Evolutionary conservation across 345 rosid genomes (phyloP), one percentile per base, ranked within the genome.

Genomic region (Aquilaria malaccensis): DNA sequence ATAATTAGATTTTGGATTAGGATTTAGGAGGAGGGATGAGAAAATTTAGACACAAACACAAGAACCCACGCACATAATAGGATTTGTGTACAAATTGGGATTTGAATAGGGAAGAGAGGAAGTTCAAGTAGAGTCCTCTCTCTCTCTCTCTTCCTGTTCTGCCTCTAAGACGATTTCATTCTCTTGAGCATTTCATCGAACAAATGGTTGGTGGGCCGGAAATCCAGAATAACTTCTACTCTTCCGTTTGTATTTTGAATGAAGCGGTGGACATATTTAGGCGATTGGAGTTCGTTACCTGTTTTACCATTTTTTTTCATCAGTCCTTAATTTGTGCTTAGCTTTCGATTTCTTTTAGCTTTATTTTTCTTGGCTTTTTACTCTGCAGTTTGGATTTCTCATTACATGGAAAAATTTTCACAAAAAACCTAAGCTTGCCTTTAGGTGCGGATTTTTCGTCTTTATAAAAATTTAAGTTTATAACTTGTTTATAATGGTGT

Each of bases 171-270:
- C 7, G 43, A 0, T 7, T 13, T 0, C 6, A 2, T 22, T 60
- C 10, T 58, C 14, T 50, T 45, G 11, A 30, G 2, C 51, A 63
- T 22, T 50, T 37, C 29, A 76, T 69, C 76, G 63, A 75, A 72
- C 76, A 60, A 60, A 68, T 75, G 78, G 74, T 45, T 54, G 71
- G 77, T 54, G 22, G 66, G 30, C 64, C 76, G 74, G 13, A 58
- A 74, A 77, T 71, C 33, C 30, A 45, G 72, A 67, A 31, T 11
- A 50, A 50, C 55, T 13, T 51, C 29, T 1, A 3, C 45, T 9
- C 43, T 22, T 37, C 3, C 7, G 7, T 37, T 37, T 4, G 43
- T 37, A 37, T 37, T 9, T 9, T 37, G 7, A 37, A 9, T 37
- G 1, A 5, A 37, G 4, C 43, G 7, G 43, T 9, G 5, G 7